Base-by-base conservation (phyloP, 2,329 filamentous ascomycete species). In the Didymella arachidicola region DNA sequence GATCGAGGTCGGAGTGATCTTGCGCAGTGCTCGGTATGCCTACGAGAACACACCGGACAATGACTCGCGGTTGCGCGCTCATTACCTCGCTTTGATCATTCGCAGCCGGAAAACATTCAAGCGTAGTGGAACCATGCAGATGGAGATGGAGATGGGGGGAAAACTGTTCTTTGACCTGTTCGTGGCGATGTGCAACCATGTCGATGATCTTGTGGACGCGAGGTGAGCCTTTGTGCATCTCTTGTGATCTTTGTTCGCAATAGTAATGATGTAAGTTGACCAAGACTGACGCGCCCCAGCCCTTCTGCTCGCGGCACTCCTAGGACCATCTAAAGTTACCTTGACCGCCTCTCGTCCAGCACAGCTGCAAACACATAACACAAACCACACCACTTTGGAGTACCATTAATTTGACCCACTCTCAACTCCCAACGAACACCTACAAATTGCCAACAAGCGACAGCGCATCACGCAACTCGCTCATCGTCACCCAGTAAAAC, bases 161-260 rank as follows among this genome's bases (percentile, higher is more conserved):
- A 93, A 93, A 85, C 85, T 97, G 82, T 97, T 95, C 86, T 98
- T 98, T 82, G 93, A 97, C 85, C 84, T 98, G 80, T 98, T 97
- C 79, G 93, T 97, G 77, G 93, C 93, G 73, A 91, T 97, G 89
- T 96, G 92, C 85, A 97, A 97, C 82, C 93, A 97, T 83, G 90
- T 97, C 75, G 93, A 97, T 86, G 93, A 97, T 80, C 88, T 97
- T 81, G 89, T 92, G 81, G 92, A 95, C 77, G 88, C 92, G 79
- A 89, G 86, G 86, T 76, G 65, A 73, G 72, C 72, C 45, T 57
- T 63, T 61, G 65, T 49, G 61, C 67, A 57, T 66, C 57, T 66
- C 60, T 53, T 64, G 39, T 27, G 39, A 53, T 47, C 34, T 22
- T 39, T n/a, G 38, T 32, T 44, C 30, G 36, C 12, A 46, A 7